Conservation (phyloP, 2,329 filamentous ascomycete species). For the Fusarium sp. region DNA sequence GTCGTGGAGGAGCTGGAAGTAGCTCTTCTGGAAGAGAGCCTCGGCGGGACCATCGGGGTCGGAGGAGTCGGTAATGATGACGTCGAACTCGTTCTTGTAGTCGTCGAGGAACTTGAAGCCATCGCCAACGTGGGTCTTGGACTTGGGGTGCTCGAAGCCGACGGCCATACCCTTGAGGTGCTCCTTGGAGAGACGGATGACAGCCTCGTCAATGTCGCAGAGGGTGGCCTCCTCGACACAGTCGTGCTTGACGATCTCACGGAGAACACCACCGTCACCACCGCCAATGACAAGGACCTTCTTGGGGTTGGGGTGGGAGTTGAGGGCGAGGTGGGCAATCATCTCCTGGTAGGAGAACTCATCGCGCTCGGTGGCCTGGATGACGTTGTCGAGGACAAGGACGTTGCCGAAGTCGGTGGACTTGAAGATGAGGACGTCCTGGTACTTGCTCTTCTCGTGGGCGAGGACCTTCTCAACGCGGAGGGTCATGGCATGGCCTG, state of each 20-base stretch:
- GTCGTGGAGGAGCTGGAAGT: constrained; percentile 92
- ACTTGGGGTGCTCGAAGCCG: constrained; percentile 93
- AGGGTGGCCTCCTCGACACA: constrained; percentile 95
- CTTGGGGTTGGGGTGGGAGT: constrained; percentile 98
- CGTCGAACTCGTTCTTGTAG: constrained; percentile 97
- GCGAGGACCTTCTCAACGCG: constrained; percentile 97
- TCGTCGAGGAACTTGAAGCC: constrained; percentile 99
- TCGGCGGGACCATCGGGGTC: constrained; percentile 97
- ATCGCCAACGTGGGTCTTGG: constrained; percentile 92
- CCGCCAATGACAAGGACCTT: constrained; percentile 98
- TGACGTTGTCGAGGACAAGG: constrained; percentile 97
- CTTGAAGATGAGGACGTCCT: constrained; percentile 99
- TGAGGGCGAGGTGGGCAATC: constrained; percentile 99
- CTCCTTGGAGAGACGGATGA: constrained; percentile 98
- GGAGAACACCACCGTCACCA: constrained; percentile 95
- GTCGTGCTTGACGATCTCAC: constrained; percentile 99
- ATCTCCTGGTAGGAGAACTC: constrained; percentile 99
- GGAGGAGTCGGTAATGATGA: constrained; percentile 99
- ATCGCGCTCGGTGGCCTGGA: constrained; percentile 97
- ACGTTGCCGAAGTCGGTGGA: constrained; percentile 97
- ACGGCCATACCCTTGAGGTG: constrained; percentile 94
- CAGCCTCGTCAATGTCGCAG: constrained; percentile 99
- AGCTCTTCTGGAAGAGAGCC: constrained; percentile 97
- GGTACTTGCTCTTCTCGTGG: constrained; percentile 99
- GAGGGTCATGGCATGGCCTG: constrained; percentile 96